These are phyloP conservation scores for Xylaria venustula DNA, from an alignment of 495 filamentous ascomycete species.

Conservation along the genomic window DNA sequence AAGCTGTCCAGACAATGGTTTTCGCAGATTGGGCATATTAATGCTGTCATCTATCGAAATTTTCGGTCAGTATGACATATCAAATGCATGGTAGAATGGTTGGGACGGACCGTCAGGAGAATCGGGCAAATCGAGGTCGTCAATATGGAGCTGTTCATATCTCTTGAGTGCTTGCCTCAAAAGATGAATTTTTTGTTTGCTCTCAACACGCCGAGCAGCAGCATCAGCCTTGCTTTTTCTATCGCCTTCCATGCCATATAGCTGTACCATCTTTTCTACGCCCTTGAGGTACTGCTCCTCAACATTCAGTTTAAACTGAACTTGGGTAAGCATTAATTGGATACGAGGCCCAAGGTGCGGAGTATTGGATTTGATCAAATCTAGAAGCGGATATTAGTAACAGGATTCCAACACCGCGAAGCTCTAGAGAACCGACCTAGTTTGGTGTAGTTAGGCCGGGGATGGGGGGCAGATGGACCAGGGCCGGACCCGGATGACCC, in stretches of 20 bases:
- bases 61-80: background rate
- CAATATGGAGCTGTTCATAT: conserved; percentile 94
- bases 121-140: conserved; percentile 80
- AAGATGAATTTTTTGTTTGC: conserved; percentile 95
- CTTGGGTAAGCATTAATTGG: conserved; percentile 97
- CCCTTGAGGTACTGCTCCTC: conserved; percentile 99
- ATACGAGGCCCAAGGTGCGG: conserved; percentile 94
- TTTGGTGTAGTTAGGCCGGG: conserved; percentile 89
- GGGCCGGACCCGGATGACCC: conserved; percentile 70
- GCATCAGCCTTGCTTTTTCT: conserved; percentile 92
- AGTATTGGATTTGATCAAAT: conserved; percentile 98
- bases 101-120: conserved; percentile 68
- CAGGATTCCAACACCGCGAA: background rate
- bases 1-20: conserved; percentile 86
- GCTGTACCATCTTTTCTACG: conserved; percentile 98
- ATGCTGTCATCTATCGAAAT: conserved; percentile 80
- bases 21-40: conserved; percentile 89
- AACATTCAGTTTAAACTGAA: conserved; percentile 98
- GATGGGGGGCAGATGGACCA: conserved; percentile 64
- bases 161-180: conserved; percentile 92
- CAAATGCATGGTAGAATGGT: background rate
- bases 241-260: conserved; percentile 98
- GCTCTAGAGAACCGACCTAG: conserved; percentile 63
- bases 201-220: conserved; percentile 83
- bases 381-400: conserved; percentile 42